Evolutionary conservation across 352 stramenopile species (phyloP).

Genomic region (Globisporangium takayamanum): DNA sequence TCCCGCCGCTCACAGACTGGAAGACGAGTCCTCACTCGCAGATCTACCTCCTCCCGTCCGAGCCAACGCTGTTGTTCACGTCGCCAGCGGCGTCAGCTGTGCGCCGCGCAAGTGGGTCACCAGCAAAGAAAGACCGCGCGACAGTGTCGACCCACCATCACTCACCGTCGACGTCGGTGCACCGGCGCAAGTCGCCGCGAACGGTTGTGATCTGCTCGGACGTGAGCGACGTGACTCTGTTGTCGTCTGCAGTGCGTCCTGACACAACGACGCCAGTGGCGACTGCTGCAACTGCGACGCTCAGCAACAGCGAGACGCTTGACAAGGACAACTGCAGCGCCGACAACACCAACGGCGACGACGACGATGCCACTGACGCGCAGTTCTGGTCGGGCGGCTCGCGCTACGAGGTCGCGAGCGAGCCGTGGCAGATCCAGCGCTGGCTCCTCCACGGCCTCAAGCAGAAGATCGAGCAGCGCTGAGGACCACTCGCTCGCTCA

Average conservation of each 20-base stretch:
- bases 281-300: background rate
- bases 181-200: constrained; percentile 10
- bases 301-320: background rate
- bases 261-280: background rate
- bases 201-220: background rate
- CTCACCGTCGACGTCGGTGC: constrained; percentile 1
- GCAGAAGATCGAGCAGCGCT: constrained; percentile 21
- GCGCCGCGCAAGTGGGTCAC: background rate
- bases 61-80: background rate
- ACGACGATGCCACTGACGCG: background rate
- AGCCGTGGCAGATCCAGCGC: constrained; percentile 40
- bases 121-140: too few relatives aligned
- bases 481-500: background rate
- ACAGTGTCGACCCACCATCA: background rate
- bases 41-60: constrained; percentile 3
- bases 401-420: constrained; percentile 25
- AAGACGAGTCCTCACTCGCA: background rate
- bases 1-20: background rate
- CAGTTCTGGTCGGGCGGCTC: constrained; percentile 22
- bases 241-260: background rate
- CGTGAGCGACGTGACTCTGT: background rate
- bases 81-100: background rate
- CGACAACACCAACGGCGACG: background rate
- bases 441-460: constrained; percentile 38
- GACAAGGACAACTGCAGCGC: background rate